Conservation (phyloP, 2,329 filamentous ascomycete species). For the Ceratocystiopsis minuta region DNA sequence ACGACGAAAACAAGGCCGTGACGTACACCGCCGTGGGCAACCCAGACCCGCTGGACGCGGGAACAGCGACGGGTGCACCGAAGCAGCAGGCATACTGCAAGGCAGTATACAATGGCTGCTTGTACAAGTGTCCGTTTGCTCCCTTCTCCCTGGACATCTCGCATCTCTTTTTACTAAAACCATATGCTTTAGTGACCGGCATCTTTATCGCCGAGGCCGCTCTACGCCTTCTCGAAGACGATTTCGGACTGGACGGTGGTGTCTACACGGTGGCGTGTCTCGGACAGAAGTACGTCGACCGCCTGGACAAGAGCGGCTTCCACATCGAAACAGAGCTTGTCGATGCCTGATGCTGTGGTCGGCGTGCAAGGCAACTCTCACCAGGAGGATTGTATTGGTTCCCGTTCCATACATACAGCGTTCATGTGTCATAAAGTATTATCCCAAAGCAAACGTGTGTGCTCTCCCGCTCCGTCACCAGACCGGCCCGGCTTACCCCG, state of each 20-base stretch:
- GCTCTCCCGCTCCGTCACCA: too few species aligned
- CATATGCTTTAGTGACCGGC: slow-evolving; percentile 38
- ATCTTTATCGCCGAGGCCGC: slow-evolving; percentile 46
- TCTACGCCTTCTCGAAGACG: slow-evolving; percentile 44
- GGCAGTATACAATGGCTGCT: slow-evolving; percentile 38
- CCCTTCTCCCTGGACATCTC: not conserved
- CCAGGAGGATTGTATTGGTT: too few species aligned
- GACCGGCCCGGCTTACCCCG: too few species aligned
- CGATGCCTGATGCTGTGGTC: too few species aligned
- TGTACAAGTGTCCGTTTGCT: slow-evolving; percentile 43
- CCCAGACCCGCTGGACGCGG: slow-evolving; percentile 26
- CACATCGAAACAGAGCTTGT: slow-evolving; percentile 27
- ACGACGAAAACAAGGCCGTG: slow-evolving; percentile 35
- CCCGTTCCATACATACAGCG: too few species aligned
- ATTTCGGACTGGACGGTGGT: slow-evolving; percentile 42
- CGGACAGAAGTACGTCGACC: slow-evolving; percentile 47
- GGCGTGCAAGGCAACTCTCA: too few species aligned
- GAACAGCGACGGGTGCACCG: slow-evolving; percentile 4
- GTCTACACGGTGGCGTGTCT: slow-evolving; percentile 56
- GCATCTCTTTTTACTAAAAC: not conserved
- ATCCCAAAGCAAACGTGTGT: too few species aligned
- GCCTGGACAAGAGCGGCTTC: slow-evolving; percentile 42
- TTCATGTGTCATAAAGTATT: too few species aligned
- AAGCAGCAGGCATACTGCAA: slow-evolving; percentile 35
- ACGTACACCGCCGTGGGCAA: slow-evolving; percentile 46